Base-by-base conservation (phyloP, 768 basidiomycete species). In the Tulasnella sp. region DNA sequence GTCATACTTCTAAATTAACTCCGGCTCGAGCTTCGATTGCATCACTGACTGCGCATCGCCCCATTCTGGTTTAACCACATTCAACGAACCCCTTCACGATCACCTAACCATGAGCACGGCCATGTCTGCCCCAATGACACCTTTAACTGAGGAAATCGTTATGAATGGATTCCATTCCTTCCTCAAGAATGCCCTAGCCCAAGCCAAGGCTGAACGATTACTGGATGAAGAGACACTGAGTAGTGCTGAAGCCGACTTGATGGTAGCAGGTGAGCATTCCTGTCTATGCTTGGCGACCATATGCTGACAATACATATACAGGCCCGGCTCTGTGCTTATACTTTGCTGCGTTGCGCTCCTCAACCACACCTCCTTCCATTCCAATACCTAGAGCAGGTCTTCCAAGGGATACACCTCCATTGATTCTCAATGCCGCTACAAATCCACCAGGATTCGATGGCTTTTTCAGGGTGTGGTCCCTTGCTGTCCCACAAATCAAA, bases 81-180 rank as follows among this genome's bases (percentile, higher is more conserved):
- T 35, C 34, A 12, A 12, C 34, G 34, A 35, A 40, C 39, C 39
- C 27, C n/a, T 25, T 20, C 5, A 10, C n/a, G 10, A 40, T n/a
- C 5, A 6, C 27, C 39, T 25, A 12, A 40, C 39, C 19, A 40
- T 40, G 39, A 40, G 39, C n/a, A 25, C 39, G 5, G 19, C 39
- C 5, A 40, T 10, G 10, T n/a, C n/a, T n/a, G 5, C 5, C 5
- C n/a, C 6, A 5, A 16, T 5, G n/a, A 5, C 39, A 40, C 3
- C 35, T 40, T 20, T 42, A 19, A 42, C 29, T 51, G 51, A 53
- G n/a, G 29, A 74, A 47, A 72, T 74, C 45, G 71, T 87, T 16
- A 82, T 84, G 58, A 78, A 87, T 58, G 76, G 77, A 57, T 90
- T 90, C 62, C 86, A 89, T 65, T 75, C 74, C 60, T 90, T 83